Evolutionary conservation across 2,329 filamentous ascomycete species (phyloP), one percentile per base, ranked within the genome.

Genomic region (Dendryphion nanum): DNA sequence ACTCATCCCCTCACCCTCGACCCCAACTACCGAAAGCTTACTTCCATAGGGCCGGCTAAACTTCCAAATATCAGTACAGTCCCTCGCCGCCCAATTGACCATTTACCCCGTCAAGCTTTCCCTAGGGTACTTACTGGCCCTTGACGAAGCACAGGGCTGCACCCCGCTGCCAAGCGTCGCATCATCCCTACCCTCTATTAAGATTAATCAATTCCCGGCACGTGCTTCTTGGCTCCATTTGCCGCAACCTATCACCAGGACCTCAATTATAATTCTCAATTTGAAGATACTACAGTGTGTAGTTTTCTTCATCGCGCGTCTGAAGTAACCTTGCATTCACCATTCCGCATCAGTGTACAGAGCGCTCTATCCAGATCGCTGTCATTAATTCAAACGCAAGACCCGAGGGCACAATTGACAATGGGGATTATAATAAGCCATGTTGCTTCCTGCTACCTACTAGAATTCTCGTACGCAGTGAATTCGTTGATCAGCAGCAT

Each of bases 341-440:
- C 14, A n/a, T n/a, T n/a, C n/a, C n/a, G 20, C 26, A 34, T 30
- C 23, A 29, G 19, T 30, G 33, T 38, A 18, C 30, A 26, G 39
- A 42, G 32, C 46, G 39, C 43, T 41, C 21, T 42, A 31, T 41
- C 38, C 42, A 50, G 37, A 43, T 44, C 16, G 32, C 18, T 37
- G 37, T 41, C 40, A 40, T 47, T 36, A 45, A 20, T 38, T 36
- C 18, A 28, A 44, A 34, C 38, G 17, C 42, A 43, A 31, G 33
- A 33, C 38, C 45, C 42, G 39, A 44, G 33, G 33, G 28, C 15
- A n/a, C 28, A 32, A 18, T 31, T 15, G 26, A 10, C 26, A 38
- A 19, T n/a, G 21, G 30, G 10, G 35, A 20, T 41, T 59, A 61
- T 59, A 57, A 55, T 50, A 51, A 48, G 42, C 29, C 21, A 23